These are phyloP conservation scores for Aspergillus homomorphus DNA, from an alignment of 495 filamentous ascomycete genomes.

Conservation along the genomic window DNA sequence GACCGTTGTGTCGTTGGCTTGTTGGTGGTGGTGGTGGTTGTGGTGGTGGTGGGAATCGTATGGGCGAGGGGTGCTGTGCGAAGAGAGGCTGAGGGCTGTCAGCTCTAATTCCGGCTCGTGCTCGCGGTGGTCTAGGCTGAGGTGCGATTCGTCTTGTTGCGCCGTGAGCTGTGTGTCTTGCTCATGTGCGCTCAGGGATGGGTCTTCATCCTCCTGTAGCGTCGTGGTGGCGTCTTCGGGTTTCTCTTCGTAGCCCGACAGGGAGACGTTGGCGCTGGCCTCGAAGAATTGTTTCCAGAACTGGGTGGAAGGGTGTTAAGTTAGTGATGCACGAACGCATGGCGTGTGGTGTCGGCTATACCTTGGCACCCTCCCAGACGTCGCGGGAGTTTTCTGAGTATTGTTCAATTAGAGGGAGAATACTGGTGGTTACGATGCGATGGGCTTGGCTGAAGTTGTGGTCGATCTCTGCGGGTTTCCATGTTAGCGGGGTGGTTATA, in stretches of 20 bases:
- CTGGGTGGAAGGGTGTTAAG: conserved; percentile 36
- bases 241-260: conserved; percentile 91
- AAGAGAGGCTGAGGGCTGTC: conserved; percentile 54
- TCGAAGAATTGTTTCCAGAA: conserved; percentile 99
- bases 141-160: neutral
- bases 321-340: neutral
- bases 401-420: conserved; percentile 91
- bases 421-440: conserved; percentile 90
- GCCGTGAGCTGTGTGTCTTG: conserved; percentile 8
- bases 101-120: conserved; percentile 49
- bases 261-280: conserved; percentile 91
- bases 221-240: conserved; percentile 47
- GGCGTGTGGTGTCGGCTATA: conserved; percentile 24
- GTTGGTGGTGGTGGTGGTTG: conserved; percentile 36
- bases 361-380: conserved; percentile 97
- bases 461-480: conserved; percentile 74
- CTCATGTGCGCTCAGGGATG: neutral
- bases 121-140: conserved; percentile 18
- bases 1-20: conserved; percentile 57
- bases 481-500: neutral
- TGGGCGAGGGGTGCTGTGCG: conserved; percentile 50
- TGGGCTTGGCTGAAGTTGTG: conserved; percentile 97
- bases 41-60: conserved; percentile 38
- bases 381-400: conserved; percentile 91
- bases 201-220: conserved; percentile 43